Evolutionary conservation across 2,329 filamentous ascomycete species (phyloP), one percentile per base, ranked within the genome.

Genomic region (Fusarium zealandicum): DNA sequence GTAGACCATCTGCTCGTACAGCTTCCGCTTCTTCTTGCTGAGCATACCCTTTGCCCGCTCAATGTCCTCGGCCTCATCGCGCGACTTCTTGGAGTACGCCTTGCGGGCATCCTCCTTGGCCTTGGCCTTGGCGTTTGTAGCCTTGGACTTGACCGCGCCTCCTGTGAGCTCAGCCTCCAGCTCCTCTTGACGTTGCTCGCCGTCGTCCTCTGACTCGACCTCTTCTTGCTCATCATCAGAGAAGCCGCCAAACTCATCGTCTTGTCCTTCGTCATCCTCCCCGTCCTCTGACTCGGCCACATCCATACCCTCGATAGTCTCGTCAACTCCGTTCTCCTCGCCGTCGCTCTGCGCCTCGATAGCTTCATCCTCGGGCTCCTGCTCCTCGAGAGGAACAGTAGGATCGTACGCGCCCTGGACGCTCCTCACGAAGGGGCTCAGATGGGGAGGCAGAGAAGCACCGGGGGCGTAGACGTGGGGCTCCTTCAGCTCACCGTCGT

Each of bases 21-120:
- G 80, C 86, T 97, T 97, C 69, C 95, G 84, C 87, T 98, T 99
- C 85, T 96, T 95, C 76, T 96, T 90, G 75, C 90, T 90, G 81
- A 98, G 88, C 95, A 99, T 99, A 79, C 96, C 95, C 85, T 96
- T 97, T 73, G 91, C 89, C 59, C 93, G 84, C 75, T 96, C 92
- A 53, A 96, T 76, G 68, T 98, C 93, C 75, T 98, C 95, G 4
- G 89, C 87, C 71, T 95, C 90, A 69, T 87, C 82, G 55, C 86
- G 84, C 30, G 86, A 84, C 76, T 90, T 88, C 78, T 88, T 89
- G 64, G 84, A 82, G 25, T 88, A 79, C 67, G 85, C 85, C 70
- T 90, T 89, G 64, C 81, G 84, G 13, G 85, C 87, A 65, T 90
- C 89, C 64, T 88, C 85, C 75, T 89, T 89, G 28, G 81, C 79